Base-by-base conservation (phyloP, 2,329 filamentous ascomycete genomes). In the Fusarium ramigenum region DNA sequence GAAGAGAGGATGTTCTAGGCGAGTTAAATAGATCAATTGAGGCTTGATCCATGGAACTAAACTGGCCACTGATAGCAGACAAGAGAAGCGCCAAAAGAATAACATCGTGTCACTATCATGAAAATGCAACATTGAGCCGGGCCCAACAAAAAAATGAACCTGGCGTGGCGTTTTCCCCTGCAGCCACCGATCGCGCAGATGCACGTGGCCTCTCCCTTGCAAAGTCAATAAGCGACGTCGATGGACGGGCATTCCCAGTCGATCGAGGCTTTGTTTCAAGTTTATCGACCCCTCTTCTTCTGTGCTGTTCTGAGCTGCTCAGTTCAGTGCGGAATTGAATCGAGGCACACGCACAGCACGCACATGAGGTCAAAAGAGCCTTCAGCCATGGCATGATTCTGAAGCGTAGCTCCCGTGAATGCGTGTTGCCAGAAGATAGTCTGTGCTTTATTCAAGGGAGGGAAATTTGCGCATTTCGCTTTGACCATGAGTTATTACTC, bases 171-270 rank as follows among this genome's bases (percentile, higher is more conserved):
- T 47, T 47, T 63, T 37, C 36, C 25, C 50, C 18, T 46, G 53
- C 53, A 61, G 46, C 44, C 11, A n/a, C 23, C 36, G 65, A 70
- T 69, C 66, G 32, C 21, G 32, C 34, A 23, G 23, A 18, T 40
- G 54, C 66, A 69, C 65, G 66, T 69, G 66, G 59, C 21, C 36
- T 44, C 21, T 56, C 36, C 59, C 66, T 53, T 69, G 66, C 10
- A 69, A 69, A 69, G 40, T 59, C 37, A 52, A 70, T 70, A 56
- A 63, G 63, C 64, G 64, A 60, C n/a, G 39, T 7, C 36, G 42
- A 60, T 63, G 36, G 58, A 36, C 56, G 36, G 60, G 37, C 56
- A 34, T 60, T 50, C 61, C 61, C 30, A 67, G 62, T 46, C 53
- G 43, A 63, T 69, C 64, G 39, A 39, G 56, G 28, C 40, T 59